Base-by-base conservation (phyloP, 169 alveolate genomes). In the Eimeria zaria region DNA sequence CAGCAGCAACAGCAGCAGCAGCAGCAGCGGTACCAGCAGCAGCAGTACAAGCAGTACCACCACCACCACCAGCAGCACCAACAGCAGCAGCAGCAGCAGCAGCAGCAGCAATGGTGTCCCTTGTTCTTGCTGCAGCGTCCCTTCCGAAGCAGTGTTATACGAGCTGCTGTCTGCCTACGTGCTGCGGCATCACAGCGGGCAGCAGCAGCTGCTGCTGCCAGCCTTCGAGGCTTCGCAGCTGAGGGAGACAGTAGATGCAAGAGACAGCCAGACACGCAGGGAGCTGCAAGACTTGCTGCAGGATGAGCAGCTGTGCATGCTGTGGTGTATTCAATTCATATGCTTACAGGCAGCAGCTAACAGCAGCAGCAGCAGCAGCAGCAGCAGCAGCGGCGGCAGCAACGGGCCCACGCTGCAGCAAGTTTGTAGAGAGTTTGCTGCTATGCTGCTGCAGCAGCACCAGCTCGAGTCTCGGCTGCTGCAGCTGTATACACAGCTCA, bases 151-250 rank as follows among this genome's bases (percentile, higher is more conserved):
- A 71, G 89, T 91, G 58, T 12, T 91, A 51, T 91, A 91, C n/a
- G 96, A 91, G 85, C 71, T 85, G 11, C 55, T 91, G 44, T 78
- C 91, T 1, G 96, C 89, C 16, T 91, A 78, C 44, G 81, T 91
- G 33, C 46, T 91, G 84, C 81, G 96, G 67, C 87, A 91, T 30
- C 74, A 76, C 85, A 91, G 88, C 60, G 74, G 74, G 87, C 96
- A 91, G 96, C 96, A 91, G 71, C 96, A 91, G 91, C 96, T 91
- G 53, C 91, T 91, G 51, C 76, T 58, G 67, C 91, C 83, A n/a
- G 58, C 84, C 33, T 62, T 91, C 27, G 89, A 51, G 55, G 91
- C 96, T 27, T 41, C 91, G 39, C 88, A 76, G 33, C 84, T 91
- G 33, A 67, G 88, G 30, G 91, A 91, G 30, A 71, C 91, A 18